Evolutionary conservation across 352 stramenopile species (phyloP), one percentile per base, ranked within the genome.

Genomic region (Hyaloperonospora brassicae): DNA sequence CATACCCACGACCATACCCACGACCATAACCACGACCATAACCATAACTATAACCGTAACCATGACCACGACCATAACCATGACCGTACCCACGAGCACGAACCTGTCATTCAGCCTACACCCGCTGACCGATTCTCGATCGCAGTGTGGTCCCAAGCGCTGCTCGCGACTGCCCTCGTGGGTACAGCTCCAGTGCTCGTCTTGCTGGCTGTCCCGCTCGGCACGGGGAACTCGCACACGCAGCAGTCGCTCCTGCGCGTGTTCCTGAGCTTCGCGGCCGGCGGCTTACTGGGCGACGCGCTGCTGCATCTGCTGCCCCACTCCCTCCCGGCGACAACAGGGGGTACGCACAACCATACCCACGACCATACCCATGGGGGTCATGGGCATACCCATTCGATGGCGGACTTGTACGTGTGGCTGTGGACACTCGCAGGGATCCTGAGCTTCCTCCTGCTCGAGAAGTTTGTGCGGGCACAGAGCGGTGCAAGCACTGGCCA

Each of bases 281-380:
- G 87, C 23, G 89, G 84, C 2, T 59, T 97, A 48, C 64, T 97
- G 8, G 89, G 89, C 36, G 89, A 97, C 42, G 83, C 91, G 25
- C 83, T 97, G 61, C 62, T 97, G 50, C 89, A 97, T 67, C 62
- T 95, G 35, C 71, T 97, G 34, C 89, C 89, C 35, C 89, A 97
- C 59, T 87, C 91, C 34, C 68, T 96, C 1, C 73, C 78, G 0
- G 57, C 60, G 24, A 46, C 52, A 10, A 52, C 54, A 9, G 30
- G 36, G 14, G 59, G 77, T 36, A 36, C 36, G 2, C 64, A 80
- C 21, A 57, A 61, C n/a, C 67, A 70, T 17, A 59, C 61, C 12
- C 55, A 62, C 25, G 61, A 66, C 38, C 73, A 85, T 51, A 57
- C 71, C 41, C 73, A 89, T 51, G 60, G 69, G 31, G 59, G 72